Conservation (phyloP, 1,139 yeast species). For the Hyphopichia burtonii region DNA sequence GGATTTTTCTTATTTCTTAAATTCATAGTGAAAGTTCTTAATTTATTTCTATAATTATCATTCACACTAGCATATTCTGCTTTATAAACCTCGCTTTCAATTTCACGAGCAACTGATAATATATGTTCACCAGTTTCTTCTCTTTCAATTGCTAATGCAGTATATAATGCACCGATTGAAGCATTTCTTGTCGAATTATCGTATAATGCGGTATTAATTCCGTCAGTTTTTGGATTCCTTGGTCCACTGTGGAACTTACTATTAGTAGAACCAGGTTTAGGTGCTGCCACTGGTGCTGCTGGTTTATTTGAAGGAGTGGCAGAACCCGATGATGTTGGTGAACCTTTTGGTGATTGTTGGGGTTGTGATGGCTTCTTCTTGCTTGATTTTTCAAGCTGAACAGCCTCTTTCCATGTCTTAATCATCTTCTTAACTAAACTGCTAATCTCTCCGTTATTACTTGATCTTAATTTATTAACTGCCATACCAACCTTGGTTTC, state of each 20-base stretch:
- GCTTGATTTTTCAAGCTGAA: constrained; percentile 66
- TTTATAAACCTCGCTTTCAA: constrained; percentile 70
- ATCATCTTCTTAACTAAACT: constrained; percentile 78
- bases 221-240: constrained; percentile 79
- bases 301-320: constrained; percentile 3
- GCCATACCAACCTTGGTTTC: constrained; percentile 98
- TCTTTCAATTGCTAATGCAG: constrained; percentile 84
- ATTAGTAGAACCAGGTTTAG: constrained; percentile 17
- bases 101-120: constrained; percentile 62
- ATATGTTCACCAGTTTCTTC: constrained; percentile 52
- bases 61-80: constrained; percentile 55
- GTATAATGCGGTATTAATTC: constrained; percentile 66
- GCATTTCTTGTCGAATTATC: constrained; percentile 80
- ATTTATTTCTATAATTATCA: constrained; percentile 70
- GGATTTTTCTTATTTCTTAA: constrained; percentile 89
- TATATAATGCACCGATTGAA: constrained; percentile 78
- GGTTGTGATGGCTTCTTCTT: constrained; percentile 22
- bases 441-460: constrained; percentile 63
- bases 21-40: constrained; percentile 81
- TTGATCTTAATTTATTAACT: constrained; percentile 82
- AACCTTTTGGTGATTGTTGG: constrained; percentile 4
- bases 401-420: constrained; percentile 86
- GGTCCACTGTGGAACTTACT: constrained; percentile 41
- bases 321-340: constrained; percentile 8
- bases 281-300: constrained; percentile 7